These are phyloP conservation scores for Saccharomyces hybrid DNA, from an alignment of 1,139 yeast genomes.

Conservation along the genomic window DNA sequence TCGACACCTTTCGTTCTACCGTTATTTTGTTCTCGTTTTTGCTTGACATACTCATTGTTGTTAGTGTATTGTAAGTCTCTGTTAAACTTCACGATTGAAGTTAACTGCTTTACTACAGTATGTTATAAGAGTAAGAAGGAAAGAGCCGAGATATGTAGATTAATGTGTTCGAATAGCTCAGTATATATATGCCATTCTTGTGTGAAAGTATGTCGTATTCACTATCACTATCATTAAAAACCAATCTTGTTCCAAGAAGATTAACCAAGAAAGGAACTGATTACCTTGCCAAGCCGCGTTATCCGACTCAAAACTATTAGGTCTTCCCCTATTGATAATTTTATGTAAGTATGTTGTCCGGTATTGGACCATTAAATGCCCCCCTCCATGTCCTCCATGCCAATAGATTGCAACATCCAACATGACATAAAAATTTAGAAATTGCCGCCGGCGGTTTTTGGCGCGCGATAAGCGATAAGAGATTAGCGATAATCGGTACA, in stretches of 20 bases:
- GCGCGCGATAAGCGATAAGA: background rate
- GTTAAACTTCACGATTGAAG: background rate
- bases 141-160: background rate
- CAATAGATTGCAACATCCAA: background rate
- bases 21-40: background rate
- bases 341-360: background rate
- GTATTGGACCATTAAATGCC: background rate
- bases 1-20: background rate
- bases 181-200: background rate
- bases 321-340: background rate
- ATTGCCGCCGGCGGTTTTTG: slow-evolving; percentile 1
- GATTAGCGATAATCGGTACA: background rate
- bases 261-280: background rate
- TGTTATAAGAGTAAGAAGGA: background rate
- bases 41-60: background rate
- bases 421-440: background rate
- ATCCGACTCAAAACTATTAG: background rate
- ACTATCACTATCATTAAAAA: background rate
- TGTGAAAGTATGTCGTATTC: background rate
- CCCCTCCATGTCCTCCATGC: background rate
- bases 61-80: background rate
- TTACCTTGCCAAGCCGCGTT: background rate
- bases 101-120: background rate
- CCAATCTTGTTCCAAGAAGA: background rate
- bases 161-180: background rate